These are phyloP conservation scores for Geotrichum histeridarum DNA, from an alignment of 1,139 yeast genomes.

Conservation along the genomic window DNA sequence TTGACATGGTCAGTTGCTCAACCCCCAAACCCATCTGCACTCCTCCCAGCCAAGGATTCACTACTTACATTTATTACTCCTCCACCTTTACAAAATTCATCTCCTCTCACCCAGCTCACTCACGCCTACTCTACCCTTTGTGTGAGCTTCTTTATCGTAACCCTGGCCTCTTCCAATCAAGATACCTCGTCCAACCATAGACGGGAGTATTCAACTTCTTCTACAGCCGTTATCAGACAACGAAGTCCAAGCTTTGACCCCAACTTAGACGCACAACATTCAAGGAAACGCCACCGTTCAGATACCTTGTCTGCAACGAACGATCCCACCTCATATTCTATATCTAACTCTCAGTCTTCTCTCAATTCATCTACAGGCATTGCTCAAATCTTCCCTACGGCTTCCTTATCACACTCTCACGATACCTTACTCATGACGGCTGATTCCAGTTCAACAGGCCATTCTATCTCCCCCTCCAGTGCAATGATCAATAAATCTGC, in stretches of 20 bases:
- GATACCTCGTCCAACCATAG: conserved; percentile 5
- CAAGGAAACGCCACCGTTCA: conserved; percentile 8
- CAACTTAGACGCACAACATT: not conserved
- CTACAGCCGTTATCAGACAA: not conserved
- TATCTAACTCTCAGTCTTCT: not conserved
- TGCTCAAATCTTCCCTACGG: too few species aligned
- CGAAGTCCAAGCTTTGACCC: not conserved
- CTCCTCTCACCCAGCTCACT: not conserved
- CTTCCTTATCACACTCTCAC: too few species aligned
- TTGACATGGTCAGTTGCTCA: not conserved
- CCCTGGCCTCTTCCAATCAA: not conserved
- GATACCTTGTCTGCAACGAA: not conserved
- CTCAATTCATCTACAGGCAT: too few species aligned
- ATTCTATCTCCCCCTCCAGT: not conserved
- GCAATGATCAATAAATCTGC: not conserved
- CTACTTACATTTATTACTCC: not conserved
- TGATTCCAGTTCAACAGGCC: not conserved
- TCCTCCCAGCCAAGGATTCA: not conserved
- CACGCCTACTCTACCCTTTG: not conserved
- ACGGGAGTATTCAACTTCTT: conserved; percentile 1
- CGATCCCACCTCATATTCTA: not conserved
- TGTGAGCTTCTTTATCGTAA: not conserved
- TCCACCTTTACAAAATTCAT: not conserved
- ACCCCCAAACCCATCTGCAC: not conserved
- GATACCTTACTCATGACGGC: not conserved